Conservation (phyloP, 352 stramenopile species). For the Blastocystis sp. region DNA sequence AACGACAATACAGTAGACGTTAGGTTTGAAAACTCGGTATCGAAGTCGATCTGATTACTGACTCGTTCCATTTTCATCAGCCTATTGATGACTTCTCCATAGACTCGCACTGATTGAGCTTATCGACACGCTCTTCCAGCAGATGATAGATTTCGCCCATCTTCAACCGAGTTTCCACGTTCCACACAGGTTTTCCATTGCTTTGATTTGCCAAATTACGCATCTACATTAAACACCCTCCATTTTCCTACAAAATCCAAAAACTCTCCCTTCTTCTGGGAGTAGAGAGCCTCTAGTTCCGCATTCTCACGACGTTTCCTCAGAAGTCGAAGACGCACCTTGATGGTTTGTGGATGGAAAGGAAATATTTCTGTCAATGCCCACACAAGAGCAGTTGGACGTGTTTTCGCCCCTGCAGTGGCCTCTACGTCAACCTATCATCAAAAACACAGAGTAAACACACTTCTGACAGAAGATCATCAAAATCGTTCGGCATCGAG, state of each 20-base stretch:
- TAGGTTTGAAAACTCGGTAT: constrained; percentile 12
- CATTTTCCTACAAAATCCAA: not conserved
- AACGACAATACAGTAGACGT: not conserved
- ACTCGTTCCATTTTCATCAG: constrained; percentile 33
- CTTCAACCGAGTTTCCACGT: not conserved
- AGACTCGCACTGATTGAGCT: not conserved
- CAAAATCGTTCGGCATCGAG: constrained; percentile 5
- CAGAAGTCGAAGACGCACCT: constrained; percentile 26
- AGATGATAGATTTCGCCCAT: constrained; percentile 22
- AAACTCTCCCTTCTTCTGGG: not conserved
- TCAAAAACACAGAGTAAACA: not conserved
- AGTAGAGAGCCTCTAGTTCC: not conserved
- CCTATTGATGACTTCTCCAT: not conserved
- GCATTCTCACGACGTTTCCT: not conserved
- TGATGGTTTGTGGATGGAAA: constrained; percentile 53
- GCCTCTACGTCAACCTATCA: not conserved
- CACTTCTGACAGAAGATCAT: constrained; percentile 16
- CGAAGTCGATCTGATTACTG: not conserved
- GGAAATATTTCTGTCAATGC: constrained; percentile 39
- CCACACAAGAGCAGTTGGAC: not conserved
- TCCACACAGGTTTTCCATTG: not conserved
- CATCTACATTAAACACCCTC: not conserved
- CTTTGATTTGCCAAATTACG: not conserved
- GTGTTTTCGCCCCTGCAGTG: not conserved
- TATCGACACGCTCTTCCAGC: constrained; percentile 22